Conservation (phyloP, 2,329 filamentous ascomycete species). For the Alternaria incomplexa region DNA sequence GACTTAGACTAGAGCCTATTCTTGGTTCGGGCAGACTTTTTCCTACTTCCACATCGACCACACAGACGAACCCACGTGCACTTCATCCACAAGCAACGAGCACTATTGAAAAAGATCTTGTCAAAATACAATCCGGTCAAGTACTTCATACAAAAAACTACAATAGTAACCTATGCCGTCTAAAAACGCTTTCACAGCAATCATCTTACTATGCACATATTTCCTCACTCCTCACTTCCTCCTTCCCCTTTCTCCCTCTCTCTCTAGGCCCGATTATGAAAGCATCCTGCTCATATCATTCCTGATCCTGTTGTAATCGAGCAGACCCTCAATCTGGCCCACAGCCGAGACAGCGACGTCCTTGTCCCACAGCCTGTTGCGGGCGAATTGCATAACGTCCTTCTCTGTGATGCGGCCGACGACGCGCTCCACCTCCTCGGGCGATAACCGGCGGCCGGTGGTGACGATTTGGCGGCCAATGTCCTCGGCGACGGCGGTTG, state of each 20-base stretch:
- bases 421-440: constrained; percentile 91
- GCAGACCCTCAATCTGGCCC: constrained; percentile 84
- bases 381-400: constrained; percentile 96
- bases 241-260: too few relatives aligned
- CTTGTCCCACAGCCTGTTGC: constrained; percentile 95
- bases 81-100: not conserved
- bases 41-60: too few relatives aligned
- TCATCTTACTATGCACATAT: constrained; percentile 17
- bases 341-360: constrained; percentile 94
- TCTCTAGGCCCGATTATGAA: constrained; percentile 26
- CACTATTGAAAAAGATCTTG: constrained; percentile 29
- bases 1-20: too few relatives aligned
- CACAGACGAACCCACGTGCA: too few relatives aligned
- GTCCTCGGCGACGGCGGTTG: constrained; percentile 95
- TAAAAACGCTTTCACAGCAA: constrained; percentile 20
- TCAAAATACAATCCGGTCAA: constrained; percentile 34
- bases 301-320: constrained; percentile 78
- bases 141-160: constrained; percentile 42
- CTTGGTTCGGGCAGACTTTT: too few relatives aligned
- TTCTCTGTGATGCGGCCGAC: constrained; percentile 91
- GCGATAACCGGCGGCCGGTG: constrained; percentile 87
- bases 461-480: constrained; percentile 98
- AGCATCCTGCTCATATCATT: constrained; percentile 85
- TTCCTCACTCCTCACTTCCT: not conserved
- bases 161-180: constrained; percentile 18